Evolutionary conservation across 306 rosid species (phyloP), one percentile per base, ranked within the genome.

Genomic region (Cicer bijugum): DNA sequence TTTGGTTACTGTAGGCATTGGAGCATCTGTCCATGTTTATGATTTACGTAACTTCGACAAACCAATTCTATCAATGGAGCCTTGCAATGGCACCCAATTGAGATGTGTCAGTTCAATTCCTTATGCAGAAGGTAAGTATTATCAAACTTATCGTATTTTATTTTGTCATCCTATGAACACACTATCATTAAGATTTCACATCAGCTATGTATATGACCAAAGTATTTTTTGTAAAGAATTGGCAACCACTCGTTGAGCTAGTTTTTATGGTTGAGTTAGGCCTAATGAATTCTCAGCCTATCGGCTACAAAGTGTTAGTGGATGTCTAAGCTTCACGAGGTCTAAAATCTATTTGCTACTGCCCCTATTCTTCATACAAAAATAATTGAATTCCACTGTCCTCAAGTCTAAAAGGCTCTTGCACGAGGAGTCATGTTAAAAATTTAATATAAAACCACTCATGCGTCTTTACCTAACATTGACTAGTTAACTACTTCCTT

Each of bases 51-150:
- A 84, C 47, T 76, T 84, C 46, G 85, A 85, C 78, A 83, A 72
- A 74, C 84, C 91, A 45, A 72, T 78, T 68, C 84, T 78, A 61
- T 82, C 86, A 67, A 77, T 43, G 67, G 86, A 84, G 47, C 86
- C 92, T 15, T 83, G 75, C 57, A 83, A 75, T 85, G 83, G 85
- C 11, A 69, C 86, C 58, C 84, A 75, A 16, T 78, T 89, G 19
- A 75, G 89, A 66, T 91, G 96, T 71, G 85, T 88, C 64, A 84
- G 85, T 82, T 86, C 90, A 33, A 69, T 85, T 85, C 91, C 92
- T 19, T 60, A 80, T 78, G 76, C 85, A 39, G 75, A 84, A 86
- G 98, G 98, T 91, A 85, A 81, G 59, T 15, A 63, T 90, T 87
- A 82, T 77, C 23, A 53, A 62, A 9, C 20, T 76, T 2, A 33